These are phyloP conservation scores for Fraxinus quadrangulata DNA, from an alignment of 257 asterid species.

Conservation along the genomic window DNA sequence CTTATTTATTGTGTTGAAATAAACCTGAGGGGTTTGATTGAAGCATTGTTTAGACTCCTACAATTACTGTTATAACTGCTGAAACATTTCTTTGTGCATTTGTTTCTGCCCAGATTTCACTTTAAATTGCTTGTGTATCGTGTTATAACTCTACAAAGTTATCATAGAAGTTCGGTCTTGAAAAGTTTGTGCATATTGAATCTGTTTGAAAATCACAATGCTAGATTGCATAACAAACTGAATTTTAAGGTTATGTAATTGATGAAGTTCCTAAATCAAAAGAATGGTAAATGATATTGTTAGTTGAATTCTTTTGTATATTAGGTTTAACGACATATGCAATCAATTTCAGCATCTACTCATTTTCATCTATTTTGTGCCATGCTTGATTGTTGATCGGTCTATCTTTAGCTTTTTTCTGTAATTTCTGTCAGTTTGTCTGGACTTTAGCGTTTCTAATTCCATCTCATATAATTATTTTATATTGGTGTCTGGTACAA, in stretches of 20 bases:
- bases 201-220: background rate
- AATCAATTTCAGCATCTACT: background rate
- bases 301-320: background rate
- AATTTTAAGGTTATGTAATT: background rate
- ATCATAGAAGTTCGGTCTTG: background rate
- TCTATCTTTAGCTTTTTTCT: background rate
- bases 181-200: background rate
- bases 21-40: background rate
- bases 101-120: background rate
- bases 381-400: background rate
- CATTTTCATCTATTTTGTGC: background rate
- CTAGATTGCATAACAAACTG: background rate
- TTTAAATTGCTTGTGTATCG: background rate
- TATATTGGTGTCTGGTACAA: no score
- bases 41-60: background rate
- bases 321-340: background rate
- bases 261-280: background rate
- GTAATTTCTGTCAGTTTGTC: background rate
- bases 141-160: background rate
- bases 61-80: background rate
- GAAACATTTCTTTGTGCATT: background rate
- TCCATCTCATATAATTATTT: background rate
- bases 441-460: background rate
- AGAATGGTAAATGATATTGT: background rate
- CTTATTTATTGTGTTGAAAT: background rate